Evolutionary conservation across 116 monocot species (phyloP), one percentile per base, ranked within the genome.

Genomic region (Trichopus zeylanicus): DNA sequence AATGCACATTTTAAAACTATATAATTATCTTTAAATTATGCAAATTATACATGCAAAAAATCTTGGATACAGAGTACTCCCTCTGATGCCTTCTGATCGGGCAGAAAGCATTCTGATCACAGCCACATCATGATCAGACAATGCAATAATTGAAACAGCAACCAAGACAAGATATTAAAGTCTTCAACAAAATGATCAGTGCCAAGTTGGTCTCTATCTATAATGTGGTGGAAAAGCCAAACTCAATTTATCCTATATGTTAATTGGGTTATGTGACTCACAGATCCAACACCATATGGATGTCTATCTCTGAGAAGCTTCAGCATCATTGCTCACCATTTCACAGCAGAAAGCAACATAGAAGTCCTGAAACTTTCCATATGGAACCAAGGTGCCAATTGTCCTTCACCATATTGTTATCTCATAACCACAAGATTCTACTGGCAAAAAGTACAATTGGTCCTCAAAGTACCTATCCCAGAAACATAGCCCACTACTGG

Each of bases 321-420:
- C 51, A 51, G 51, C 51, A 51, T 27, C 53, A 53, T 27, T 13
- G 29, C 53, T 53, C 28, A 53, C 28, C 53, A 53, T 28, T 15
- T 11, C 28, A 9, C 53, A 53, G 28, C 53, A 53, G 13, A 28
- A 28, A 53, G 53, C 27, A 53, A 27, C 53, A 53, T 27, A 53
- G 8, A 27, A 13, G 18, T 53, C 13, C 53, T 42, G 42, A 42
- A 13, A 13, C 42, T 42, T 42, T 42, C 12, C 3, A 16, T 12
- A n/a, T 13, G 42, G 42, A 42, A 42, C 13, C n/a, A n/a, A 42
- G 42, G 42, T 42, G 18, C 42, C 42, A 42, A 42, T 42, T 42
- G 42, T 42, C 42, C 13, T 42, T 42, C 42, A 13, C 13, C 13
- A 42, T 13, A 3, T n/a, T 42, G 13, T 16, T 42, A 16, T n/a